Conservation (phyloP, 441 rosid species). For the Gossypium laxum region DNA sequence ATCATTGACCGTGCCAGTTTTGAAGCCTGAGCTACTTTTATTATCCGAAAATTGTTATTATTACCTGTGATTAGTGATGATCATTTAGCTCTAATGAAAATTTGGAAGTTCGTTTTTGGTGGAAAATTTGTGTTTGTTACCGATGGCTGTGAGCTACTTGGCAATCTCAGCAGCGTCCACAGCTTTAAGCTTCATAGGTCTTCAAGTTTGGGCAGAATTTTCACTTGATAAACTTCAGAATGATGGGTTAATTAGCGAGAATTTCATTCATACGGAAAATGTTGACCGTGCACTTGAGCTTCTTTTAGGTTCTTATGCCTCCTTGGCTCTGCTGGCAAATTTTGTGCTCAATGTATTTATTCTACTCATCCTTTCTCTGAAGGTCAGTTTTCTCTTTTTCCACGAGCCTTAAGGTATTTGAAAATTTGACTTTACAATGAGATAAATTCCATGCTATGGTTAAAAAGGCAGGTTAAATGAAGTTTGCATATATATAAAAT, state of each 20-base stretch:
- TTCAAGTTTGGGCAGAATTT: constrained; percentile 65
- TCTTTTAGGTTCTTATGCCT: constrained; percentile 53
- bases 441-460: background rate
- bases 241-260: constrained; percentile 46
- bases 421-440: background rate
- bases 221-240: constrained; percentile 46
- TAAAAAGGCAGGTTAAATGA: background rate
- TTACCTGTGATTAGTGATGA: constrained; percentile 26
- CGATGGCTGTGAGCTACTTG: constrained; percentile 66
- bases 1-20: background rate
- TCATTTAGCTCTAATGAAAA: constrained; percentile 31
- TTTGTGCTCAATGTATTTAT: constrained; percentile 64
- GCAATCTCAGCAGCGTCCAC: constrained; percentile 54
- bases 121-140: constrained; percentile 25
- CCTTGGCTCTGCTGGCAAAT: constrained; percentile 53
- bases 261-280: constrained; percentile 34
- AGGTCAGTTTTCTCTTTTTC: constrained; percentile 36
- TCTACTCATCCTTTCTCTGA: constrained; percentile 68
- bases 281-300: constrained; percentile 51
- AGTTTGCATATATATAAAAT: background rate
- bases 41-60: constrained; percentile 4
- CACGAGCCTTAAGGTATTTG: background rate
- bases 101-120: constrained; percentile 29
- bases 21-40: background rate
- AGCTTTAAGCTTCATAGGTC: constrained; percentile 57